Evolutionary conservation across 208 protist genomes (phyloP).

Genomic region (Trypanosoma platydactyli): DNA sequence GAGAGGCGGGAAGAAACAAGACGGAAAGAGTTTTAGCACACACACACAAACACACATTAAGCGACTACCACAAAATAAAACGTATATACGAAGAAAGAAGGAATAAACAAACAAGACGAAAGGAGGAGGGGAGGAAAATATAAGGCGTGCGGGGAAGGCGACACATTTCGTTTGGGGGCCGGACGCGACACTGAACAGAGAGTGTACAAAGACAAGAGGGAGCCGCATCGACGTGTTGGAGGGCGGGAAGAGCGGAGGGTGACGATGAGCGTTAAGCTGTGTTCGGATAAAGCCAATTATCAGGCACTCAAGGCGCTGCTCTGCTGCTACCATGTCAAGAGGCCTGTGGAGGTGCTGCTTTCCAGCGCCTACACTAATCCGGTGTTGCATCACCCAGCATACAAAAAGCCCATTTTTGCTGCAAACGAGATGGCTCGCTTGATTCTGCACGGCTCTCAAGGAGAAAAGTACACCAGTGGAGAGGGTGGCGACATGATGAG

Average conservation of each 20-base stretch:
- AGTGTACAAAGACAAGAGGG: neutral
- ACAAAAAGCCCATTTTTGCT: constrained; percentile 48
- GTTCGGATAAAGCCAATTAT: constrained; percentile 89
- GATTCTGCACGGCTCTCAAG: constrained; percentile 22
- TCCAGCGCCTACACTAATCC: constrained; percentile 64
- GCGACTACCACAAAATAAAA: constrained; percentile 1
- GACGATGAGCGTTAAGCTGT: constrained; percentile 45
- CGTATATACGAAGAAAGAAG: neutral
- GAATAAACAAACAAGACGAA: neutral
- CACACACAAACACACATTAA: too few relatives aligned
- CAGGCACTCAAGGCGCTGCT: constrained; percentile 86
- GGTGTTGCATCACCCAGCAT: constrained; percentile 51
- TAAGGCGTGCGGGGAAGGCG: too few relatives aligned
- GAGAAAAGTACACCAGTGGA: neutral
- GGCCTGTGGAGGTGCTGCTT: constrained; percentile 68
- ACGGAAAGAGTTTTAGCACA: neutral
- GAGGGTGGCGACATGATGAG: constrained; percentile 10
- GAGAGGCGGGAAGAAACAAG: neutral
- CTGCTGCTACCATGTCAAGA: constrained; percentile 44
- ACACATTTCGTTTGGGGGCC: too few relatives aligned
- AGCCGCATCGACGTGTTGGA: neutral
- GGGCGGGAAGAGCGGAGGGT: constrained; percentile 4
- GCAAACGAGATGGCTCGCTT: constrained; percentile 74
- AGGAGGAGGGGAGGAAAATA: neutral
- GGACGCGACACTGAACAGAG: too few relatives aligned